A percentile compares a stretch with the other conserved stretches of the same genome.
phyloP scores from a whole-genome alignment of 2,329 filamentous ascomycete genomes.

The Elsinoe arachidis region DNA sequence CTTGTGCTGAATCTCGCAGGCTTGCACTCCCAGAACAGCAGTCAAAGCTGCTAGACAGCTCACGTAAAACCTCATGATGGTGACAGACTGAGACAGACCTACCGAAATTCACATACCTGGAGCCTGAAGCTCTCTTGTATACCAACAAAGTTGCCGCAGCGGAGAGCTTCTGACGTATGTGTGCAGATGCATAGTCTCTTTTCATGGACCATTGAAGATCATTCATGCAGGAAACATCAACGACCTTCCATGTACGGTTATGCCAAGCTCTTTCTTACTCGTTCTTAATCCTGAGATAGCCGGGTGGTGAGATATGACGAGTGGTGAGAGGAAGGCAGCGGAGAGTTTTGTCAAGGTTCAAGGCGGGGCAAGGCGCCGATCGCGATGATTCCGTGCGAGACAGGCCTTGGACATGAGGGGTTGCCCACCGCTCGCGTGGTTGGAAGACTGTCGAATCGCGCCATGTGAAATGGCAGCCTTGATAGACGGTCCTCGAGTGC shows the following conservation, averaged over 20 bases:
- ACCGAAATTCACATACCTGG: not conserved
- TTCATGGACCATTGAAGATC: not conserved
- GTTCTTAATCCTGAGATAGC: not conserved
- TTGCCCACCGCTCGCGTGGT: not conserved
- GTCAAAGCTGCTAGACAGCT: not conserved
- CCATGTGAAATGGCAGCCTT: not conserved
- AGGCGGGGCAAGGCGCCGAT: conserved; percentile 1
- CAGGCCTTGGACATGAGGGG: not conserved
- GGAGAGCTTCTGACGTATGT: not conserved
- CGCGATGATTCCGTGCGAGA: not conserved
- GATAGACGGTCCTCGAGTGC: no score
- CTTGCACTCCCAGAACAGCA: not conserved
- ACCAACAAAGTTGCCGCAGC: not conserved
- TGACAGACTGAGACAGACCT: not conserved
- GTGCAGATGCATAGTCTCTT: not conserved
- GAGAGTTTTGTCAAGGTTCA: not conserved
- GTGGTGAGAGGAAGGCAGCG: not conserved
- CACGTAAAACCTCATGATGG: not conserved
- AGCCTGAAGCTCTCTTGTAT: not conserved
- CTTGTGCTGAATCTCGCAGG: conserved; percentile 4
- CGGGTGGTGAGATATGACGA: not conserved
- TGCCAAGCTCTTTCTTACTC: conserved; percentile 9
- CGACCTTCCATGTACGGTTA: conserved; percentile 1
- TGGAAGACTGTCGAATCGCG: not conserved
- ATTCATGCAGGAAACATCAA: not conserved